Evolutionary conservation across 257 asterid genomes (phyloP).

Genomic region (Salvia splendens): DNA sequence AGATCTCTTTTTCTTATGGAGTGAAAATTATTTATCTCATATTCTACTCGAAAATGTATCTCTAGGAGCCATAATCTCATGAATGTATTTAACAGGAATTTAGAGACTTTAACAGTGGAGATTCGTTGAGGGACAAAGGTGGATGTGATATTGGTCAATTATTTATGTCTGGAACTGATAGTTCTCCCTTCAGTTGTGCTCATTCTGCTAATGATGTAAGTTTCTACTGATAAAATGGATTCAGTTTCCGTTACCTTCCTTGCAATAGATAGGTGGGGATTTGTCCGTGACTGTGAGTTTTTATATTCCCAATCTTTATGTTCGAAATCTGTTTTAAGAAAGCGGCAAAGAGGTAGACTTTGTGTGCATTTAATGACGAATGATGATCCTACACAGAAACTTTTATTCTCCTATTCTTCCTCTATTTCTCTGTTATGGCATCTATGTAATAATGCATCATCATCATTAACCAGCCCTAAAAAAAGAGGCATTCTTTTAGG

Average conservation of each 20-base stretch:
- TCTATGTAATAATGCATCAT: background rate
- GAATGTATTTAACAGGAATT: conserved; percentile 45
- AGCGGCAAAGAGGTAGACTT: conserved; percentile 14
- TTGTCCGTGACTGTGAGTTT: background rate
- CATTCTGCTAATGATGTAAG: conserved; percentile 56
- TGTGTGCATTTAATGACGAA: conserved; percentile 10
- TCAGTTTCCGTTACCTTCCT: conserved; percentile 9
- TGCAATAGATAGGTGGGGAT: background rate
- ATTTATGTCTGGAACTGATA: conserved; percentile 54
- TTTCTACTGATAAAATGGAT: conserved; percentile 22
- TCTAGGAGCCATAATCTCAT: conserved; percentile 20
- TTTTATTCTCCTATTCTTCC: background rate
- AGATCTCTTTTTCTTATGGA: background rate
- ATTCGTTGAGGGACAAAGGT: conserved; percentile 37
- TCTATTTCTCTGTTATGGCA: conserved; percentile 1
- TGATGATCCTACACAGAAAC: conserved; percentile 5
- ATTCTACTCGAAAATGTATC: conserved; percentile 22
- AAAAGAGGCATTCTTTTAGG: conserved; percentile 10
- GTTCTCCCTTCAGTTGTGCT: conserved; percentile 50
- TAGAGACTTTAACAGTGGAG: conserved; percentile 28
- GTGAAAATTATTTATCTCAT: conserved; percentile 13
- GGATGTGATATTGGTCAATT: conserved; percentile 55
- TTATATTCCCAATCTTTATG: background rate
- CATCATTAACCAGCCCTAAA: background rate
- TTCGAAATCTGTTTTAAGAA: conserved; percentile 3